Conservation (phyloP, 306 rosid genomes). For the Cicer bijugum region DNA sequence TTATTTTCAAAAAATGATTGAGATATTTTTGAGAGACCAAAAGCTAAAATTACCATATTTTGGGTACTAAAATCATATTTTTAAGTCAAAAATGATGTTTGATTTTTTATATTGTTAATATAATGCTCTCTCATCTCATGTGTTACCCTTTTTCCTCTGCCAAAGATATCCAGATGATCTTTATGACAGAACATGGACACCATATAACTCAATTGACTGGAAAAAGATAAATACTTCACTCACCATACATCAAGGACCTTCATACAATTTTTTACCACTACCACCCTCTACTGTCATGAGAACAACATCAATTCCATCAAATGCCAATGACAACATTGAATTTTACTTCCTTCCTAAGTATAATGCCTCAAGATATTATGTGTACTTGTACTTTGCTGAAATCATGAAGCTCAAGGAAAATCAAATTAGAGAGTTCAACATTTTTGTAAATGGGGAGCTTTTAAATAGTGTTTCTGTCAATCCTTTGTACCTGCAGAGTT, state of each 20-base stretch:
- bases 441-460: conserved; percentile 43
- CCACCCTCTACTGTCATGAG: conserved; percentile 46
- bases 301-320: conserved; percentile 50
- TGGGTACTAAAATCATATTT: background rate
- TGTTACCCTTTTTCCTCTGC: background rate
- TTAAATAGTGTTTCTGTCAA: background rate
- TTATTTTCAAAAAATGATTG: background rate
- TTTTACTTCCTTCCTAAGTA: conserved; percentile 35
- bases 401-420: conserved; percentile 45
- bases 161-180: conserved; percentile 54
- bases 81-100: no score
- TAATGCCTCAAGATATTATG: conserved; percentile 41
- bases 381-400: conserved; percentile 47
- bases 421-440: conserved; percentile 49
- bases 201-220: conserved; percentile 46
- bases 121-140: background rate
- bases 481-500: conserved; percentile 32
- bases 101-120: background rate
- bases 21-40: background rate
- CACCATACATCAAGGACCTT: conserved; percentile 23
- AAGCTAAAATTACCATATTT: background rate
- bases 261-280: conserved; percentile 33
- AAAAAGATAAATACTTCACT: conserved; percentile 41
- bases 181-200: conserved; percentile 54
- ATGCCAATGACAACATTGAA: conserved; percentile 26